These are phyloP conservation scores for Penicillium janthinellum DNA, from an alignment of 2,329 filamentous ascomycete genomes.

Conservation along the genomic window DNA sequence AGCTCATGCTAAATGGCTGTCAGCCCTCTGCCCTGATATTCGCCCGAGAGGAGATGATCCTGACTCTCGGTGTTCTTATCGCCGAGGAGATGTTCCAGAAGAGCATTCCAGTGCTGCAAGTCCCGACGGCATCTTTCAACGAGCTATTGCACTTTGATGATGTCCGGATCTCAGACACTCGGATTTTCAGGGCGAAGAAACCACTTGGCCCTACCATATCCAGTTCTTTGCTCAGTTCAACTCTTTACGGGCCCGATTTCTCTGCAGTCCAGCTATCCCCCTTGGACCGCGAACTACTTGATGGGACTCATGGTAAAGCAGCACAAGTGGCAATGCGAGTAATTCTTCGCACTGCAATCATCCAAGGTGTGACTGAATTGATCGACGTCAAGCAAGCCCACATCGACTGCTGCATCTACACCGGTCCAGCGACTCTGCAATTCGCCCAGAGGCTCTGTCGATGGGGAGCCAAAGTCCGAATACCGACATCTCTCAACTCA, in stretches of 20 bases:
- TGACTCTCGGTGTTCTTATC: conserved; percentile 50
- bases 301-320: conserved; percentile 38
- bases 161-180: background rate
- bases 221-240: background rate
- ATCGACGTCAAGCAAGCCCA: conserved; percentile 47
- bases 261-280: background rate
- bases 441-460: conserved; percentile 42
- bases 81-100: conserved; percentile 45
- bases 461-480: conserved; percentile 38
- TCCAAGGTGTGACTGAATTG: conserved; percentile 38
- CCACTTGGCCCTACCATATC: background rate
- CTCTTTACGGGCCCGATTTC: background rate
- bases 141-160: background rate
- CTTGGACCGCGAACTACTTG: conserved; percentile 30
- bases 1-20: conserved; percentile 45
- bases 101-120: conserved; percentile 44
- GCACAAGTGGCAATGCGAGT: conserved; percentile 43
- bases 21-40: conserved; percentile 48
- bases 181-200: background rate
- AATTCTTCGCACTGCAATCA: conserved; percentile 39
- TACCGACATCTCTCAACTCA: conserved; percentile 48
- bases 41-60: conserved; percentile 45
- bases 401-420: conserved; percentile 50
- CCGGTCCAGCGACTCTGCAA: conserved; percentile 41
- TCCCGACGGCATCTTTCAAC: background rate